Base-by-base conservation (phyloP, 805 yeast genomes). In the Candida tibetensis region DNA sequence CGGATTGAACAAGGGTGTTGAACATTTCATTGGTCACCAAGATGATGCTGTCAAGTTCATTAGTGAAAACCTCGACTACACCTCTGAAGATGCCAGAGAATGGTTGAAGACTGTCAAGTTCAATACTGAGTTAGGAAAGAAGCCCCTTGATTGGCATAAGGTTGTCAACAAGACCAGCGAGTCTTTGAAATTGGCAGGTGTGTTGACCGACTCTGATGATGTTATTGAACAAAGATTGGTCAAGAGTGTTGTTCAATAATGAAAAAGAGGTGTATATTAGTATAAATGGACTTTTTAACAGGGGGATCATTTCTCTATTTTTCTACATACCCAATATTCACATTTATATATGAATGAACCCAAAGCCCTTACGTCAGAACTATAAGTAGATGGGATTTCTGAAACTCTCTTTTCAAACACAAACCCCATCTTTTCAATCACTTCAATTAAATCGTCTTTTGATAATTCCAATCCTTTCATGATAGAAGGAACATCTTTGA, bases 31-130 rank as follows among this genome's bases (percentile, higher is more conserved):
- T 27, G 52, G 48, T 0, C 66, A 89, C 54, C 64, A 66, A 16
- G 82, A 81, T 1, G 88, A 83, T 55, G 82, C 90, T 0, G 70
- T 82, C 5, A 66, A 72, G 30, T 79, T 74, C 55, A 89, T 90
- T 40, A 66, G 76, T 18, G 62, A 70, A 2, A 76, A 85, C 48
- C 70, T 90, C 45, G 95, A 86, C 59, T 89, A 89, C 64, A 62
- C 85, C 0, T 71, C 72, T 37, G 85, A 74, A 33, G 96, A 89
- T 58, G 95, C 95, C 6, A 60, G 68, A 17, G 83, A 77, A 43
- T 89, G 97, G 97, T 67, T 83, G 43, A 72, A 81, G 47, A 85
- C 95, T 0, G 96, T 89, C 5, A 52, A 68, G 46, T 89, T 88
- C 60, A 61, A 71, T 27, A 66, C 72, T 30, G 39, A 57, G 9